Evolutionary conservation across 306 rosid species (phyloP), one percentile per base, ranked within the genome.

Genomic region (Sesbania bispinosa): DNA sequence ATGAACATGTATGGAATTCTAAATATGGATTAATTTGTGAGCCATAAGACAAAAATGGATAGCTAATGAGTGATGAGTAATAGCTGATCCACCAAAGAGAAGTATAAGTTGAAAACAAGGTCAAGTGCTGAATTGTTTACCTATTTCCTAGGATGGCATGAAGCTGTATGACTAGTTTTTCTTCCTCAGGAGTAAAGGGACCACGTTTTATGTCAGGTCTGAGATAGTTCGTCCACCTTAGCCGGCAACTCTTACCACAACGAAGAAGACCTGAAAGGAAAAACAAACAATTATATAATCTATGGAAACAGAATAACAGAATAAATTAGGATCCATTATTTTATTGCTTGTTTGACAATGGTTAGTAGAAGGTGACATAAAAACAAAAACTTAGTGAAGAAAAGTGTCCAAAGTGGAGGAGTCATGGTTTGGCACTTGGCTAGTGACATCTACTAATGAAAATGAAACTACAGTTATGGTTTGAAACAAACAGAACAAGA

Each of bases 171-270:
- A 94, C 94, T 36, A 90, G 88, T 83, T 89, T 89, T 77, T 94
- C 97, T 86, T 94, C 98, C 20, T 90, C 96, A 5, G 36, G 67
- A 70, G 85, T 86, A 59, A 94, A 94, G 41, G 97, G 97, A 10
- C 98, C 98, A 1, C 98, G 87, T 75, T 90, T 94, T 6, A 94
- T 94, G 74, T 90, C 97, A 9, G 98, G 98, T 79, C 97, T 85
- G 0, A 94, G 90, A 85, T 94, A 94, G 67, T 94, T 94, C 8
- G 96, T 90, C 98, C 98, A 94, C 69, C 98, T 85, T 51, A 94
- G 88, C 70, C 98, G 71, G 73, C 98, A 94, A 85, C 98, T 94
- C 83, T 94, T 94, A 42, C 98, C 98, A 55, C 98, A 94, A 6
- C 98, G 96, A 79, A 82, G 89, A 78, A 94, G 95, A 69, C 98